Base-by-base conservation (phyloP, 257 asterid species). In the Marsdenia floribunda region DNA sequence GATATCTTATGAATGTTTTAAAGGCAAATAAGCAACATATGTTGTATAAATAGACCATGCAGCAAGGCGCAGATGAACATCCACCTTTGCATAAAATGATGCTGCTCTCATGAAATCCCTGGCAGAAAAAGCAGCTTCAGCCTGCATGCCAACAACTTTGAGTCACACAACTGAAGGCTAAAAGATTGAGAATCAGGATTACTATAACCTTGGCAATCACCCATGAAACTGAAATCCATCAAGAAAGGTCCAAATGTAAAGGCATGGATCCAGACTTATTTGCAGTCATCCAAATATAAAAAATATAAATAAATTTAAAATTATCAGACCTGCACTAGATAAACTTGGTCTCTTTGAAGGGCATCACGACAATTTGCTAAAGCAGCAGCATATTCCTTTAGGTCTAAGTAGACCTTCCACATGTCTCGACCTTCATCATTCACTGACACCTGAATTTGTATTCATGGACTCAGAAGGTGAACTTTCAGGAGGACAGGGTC, bases 401-500 rank as follows among this genome's bases (percentile, higher is more conserved):
- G 82, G 81, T 92, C 98, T 77, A 94, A 83, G 86, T 94, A 92
- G 79, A 94, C 98, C 83, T 92, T 94, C 99, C 99, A 94, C 99
- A 94, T 90, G 83, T 94, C 97, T 66, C 93, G 90, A 64, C 96
- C 97, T 85, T 94, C 99, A 74, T 94, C 99, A 88, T 80, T 92
- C 82, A 92, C 92, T 3, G 99, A 94, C 49, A 94, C 96, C 99
- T 94, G 84, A 35, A 83, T 77, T 63, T 74, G 64, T 79, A 77
- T 68, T 66, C 50, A 61, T 75, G 70, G 71, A 70, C 75, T 37
- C 66, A 77, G 64, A 74, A 70, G 69, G 67, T 54, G 22, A 77
- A 57, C 72, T 22, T 26, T 44, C 3, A 70, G 73, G 40, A 55
- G 33, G 19, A 57, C 58, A 14, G 24, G 72, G 49, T 21, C 38